Percentiles rank a stretch among this genome's conserved stretches.
Conservation (phyloP, 805 yeast species). For the Candida maltosa region DNA sequence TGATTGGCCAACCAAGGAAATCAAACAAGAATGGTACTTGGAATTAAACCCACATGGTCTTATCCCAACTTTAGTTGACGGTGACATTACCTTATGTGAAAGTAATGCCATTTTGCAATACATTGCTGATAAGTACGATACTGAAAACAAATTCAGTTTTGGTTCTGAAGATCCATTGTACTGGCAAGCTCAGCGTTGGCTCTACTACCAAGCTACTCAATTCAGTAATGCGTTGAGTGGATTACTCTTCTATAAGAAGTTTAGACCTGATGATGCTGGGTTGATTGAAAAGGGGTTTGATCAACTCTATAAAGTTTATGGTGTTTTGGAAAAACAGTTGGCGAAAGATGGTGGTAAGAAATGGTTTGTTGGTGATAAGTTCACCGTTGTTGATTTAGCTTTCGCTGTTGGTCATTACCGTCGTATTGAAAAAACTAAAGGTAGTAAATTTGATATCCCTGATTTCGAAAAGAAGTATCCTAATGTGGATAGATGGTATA, state of each 20-base stretch:
- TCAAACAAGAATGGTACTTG: slow-evolving; percentile 53
- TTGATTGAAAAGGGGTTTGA: not conserved
- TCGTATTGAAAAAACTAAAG: slow-evolving; percentile 2
- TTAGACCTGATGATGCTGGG: slow-evolving; percentile 1
- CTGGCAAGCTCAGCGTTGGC: slow-evolving; percentile 3
- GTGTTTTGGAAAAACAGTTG: slow-evolving; percentile 1
- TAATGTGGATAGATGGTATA: slow-evolving; percentile 3
- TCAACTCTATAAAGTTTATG: not conserved
- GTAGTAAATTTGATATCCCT: slow-evolving; percentile 1
- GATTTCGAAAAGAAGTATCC: slow-evolving; percentile 4
- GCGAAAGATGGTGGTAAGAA: slow-evolving; percentile 34
- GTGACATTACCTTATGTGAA: slow-evolving; percentile 44
- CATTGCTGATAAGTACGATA: slow-evolving; percentile 57
- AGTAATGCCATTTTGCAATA: slow-evolving; percentile 59
- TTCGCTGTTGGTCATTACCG: slow-evolving; percentile 41
- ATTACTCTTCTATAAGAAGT: not conserved
- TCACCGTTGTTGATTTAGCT: slow-evolving; percentile 56
- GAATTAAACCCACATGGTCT: slow-evolving; percentile 59
- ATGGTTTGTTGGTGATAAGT: slow-evolving; percentile 56
- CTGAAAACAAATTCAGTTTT: slow-evolving; percentile 43
- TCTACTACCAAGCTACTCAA: slow-evolving; percentile 3
- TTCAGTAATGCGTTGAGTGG: slow-evolving; percentile 1
- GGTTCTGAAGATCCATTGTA: slow-evolving; percentile 19
- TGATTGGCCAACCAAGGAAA: slow-evolving; percentile 5
- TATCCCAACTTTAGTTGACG: slow-evolving; percentile 51